Conservation (phyloP, 805 yeast species). For the Kockiozyma suomiensis region DNA sequence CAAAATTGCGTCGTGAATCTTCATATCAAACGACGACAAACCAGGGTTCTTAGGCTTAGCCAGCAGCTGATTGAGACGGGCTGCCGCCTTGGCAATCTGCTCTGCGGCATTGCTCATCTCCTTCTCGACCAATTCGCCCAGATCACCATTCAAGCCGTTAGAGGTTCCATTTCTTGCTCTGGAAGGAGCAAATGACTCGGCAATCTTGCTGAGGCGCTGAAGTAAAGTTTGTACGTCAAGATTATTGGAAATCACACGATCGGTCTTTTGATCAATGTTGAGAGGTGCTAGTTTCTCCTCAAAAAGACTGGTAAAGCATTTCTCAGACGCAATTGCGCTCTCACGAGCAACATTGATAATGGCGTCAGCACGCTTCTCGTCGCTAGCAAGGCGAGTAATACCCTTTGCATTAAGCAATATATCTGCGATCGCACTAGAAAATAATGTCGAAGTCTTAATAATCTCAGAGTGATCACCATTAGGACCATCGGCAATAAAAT, state of each 20-base stretch:
- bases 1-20: constrained; percentile 74
- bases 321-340: constrained; percentile 62
- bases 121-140: constrained; percentile 69
- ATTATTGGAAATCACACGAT: constrained; percentile 74
- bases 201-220: constrained; percentile 57
- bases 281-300: constrained; percentile 56
- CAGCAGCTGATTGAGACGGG: constrained; percentile 57
- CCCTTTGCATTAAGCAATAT: constrained; percentile 72
- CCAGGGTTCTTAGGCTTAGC: constrained; percentile 54
- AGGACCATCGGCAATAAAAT: constrained; percentile 75
- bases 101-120: constrained; percentile 75
- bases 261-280: constrained; percentile 67
- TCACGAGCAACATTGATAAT: constrained; percentile 54
- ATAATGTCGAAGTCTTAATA: constrained; percentile 63
- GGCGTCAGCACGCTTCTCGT: constrained; percentile 56
- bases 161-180: constrained; percentile 39
- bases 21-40: constrained; percentile 58
- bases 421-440: constrained; percentile 64
- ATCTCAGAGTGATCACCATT: constrained; percentile 61
- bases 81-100: constrained; percentile 67
- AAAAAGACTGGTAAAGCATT: constrained; percentile 61
- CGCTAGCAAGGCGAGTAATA: constrained; percentile 55
- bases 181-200: constrained; percentile 59
- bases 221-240: constrained; percentile 71
- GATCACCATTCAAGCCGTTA: constrained; percentile 47